Conservation (phyloP, 805 yeast species). For the Pichia scutulata region DNA sequence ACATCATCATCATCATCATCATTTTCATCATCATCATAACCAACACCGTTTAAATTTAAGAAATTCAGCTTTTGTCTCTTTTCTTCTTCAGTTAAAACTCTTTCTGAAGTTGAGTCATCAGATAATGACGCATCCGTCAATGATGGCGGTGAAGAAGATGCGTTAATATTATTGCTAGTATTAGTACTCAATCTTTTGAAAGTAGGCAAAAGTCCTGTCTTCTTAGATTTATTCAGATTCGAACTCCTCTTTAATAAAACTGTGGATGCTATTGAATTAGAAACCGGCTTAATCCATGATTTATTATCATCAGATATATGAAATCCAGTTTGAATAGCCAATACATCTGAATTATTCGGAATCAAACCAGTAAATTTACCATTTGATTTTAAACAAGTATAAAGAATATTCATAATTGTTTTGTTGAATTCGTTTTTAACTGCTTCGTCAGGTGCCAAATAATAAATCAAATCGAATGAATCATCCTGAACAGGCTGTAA, state of each 20-base stretch:
- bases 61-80: constrained; percentile 43
- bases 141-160: constrained; percentile 27
- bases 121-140: constrained; percentile 31
- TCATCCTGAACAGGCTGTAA: constrained; percentile 32
- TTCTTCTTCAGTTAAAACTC: constrained; percentile 32
- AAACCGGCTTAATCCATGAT: constrained; percentile 49
- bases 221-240: background rate
- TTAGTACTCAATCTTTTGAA: constrained; percentile 21
- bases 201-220: constrained; percentile 19
- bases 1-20: constrained; percentile 14
- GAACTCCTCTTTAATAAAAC: constrained; percentile 18
- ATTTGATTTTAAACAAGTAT: constrained; percentile 31
- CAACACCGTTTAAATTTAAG: constrained; percentile 46
- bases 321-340: constrained; percentile 63
- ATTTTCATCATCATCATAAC: constrained; percentile 6
- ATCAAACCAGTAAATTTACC: constrained; percentile 50
- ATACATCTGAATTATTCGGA: constrained; percentile 44
- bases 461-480: constrained; percentile 39
- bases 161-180: too few species aligned
- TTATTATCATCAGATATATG: constrained; percentile 33
- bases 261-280: constrained; percentile 1
- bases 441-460: constrained; percentile 49
- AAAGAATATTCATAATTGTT: constrained; percentile 35
- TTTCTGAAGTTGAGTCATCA: constrained; percentile 37
- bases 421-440: constrained; percentile 37